A percentile compares a stretch with the other conserved stretches of the same genome.
Evolutionary conservation across 2,329 filamentous ascomycete genomes (phyloP).

Genomic region (Cordyceps javanica): DNA sequence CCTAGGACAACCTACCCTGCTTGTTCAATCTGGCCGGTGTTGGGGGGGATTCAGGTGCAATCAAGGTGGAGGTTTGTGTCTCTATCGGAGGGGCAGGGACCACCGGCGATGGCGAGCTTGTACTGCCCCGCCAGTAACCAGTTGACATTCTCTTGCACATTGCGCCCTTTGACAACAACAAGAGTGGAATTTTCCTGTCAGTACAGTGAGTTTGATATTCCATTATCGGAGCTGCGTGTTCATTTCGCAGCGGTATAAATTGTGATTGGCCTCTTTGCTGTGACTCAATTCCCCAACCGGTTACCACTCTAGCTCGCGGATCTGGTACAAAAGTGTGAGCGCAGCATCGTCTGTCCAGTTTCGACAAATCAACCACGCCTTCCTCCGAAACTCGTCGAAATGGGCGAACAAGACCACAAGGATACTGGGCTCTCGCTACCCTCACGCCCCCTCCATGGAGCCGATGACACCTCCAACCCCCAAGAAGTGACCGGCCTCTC

Average conservation of each 20-base stretch:
- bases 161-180: background rate
- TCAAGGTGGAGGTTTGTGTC: no score
- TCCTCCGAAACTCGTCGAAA: background rate
- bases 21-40: background rate
- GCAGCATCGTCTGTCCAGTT: background rate
- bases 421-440: slow-evolving; percentile 41
- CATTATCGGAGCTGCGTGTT: background rate
- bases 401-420: background rate
- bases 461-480: slow-evolving; percentile 67
- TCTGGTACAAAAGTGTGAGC: background rate
- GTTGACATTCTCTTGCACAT: background rate
- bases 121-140: background rate
- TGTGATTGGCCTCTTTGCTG: background rate
- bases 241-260: background rate
- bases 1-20: background rate
- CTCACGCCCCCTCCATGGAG: slow-evolving; percentile 73
- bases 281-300: no score
- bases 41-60: background rate
- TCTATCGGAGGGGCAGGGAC: background rate
- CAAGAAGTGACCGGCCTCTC: slow-evolving; percentile 24
- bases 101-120: background rate
- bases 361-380: background rate
- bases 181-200: background rate
- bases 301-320: background rate
- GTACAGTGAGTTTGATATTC: background rate